Percentiles rank a stretch among this genome's conserved stretches.
Evolutionary conservation across 805 yeast genomes (phyloP).

Genomic region (Metschnikowia koreensis): DNA sequence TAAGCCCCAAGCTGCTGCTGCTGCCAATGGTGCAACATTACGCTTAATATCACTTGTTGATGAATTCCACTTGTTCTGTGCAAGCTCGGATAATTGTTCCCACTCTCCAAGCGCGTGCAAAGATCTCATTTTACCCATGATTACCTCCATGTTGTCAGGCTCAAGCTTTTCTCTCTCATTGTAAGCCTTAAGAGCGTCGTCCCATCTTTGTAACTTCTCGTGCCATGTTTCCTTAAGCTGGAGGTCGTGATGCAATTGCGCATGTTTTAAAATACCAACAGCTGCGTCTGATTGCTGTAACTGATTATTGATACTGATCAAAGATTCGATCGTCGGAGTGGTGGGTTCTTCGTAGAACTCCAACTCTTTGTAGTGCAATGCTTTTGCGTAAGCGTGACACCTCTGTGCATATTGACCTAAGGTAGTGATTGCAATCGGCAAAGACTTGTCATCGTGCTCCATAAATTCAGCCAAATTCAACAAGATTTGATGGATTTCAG

Average conservation of each 20-base stretch:
- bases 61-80: constrained; percentile 79
- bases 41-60: constrained; percentile 72
- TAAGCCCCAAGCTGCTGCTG: constrained; percentile 98
- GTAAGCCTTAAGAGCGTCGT: constrained; percentile 91
- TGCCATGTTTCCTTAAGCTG: constrained; percentile 97
- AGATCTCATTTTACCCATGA: constrained; percentile 98
- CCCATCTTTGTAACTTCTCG: constrained; percentile 96
- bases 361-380: constrained; percentile 90
- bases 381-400: constrained; percentile 97
- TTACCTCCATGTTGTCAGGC: constrained; percentile 76
- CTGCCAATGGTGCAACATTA: constrained; percentile 93
- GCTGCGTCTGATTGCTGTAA: constrained; percentile 97
- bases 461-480: constrained; percentile 90
- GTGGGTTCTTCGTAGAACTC: constrained; percentile 94
- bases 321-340: constrained; percentile 85
- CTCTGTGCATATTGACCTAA: constrained; percentile 90
- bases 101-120: constrained; percentile 98
- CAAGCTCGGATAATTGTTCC: constrained; percentile 86
- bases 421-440: constrained; percentile 87
- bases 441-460: constrained; percentile 95
- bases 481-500: constrained; percentile 89
- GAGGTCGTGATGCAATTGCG: constrained; percentile 84
- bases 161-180: constrained; percentile 66
- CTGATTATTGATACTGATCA: constrained; percentile 90
- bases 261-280: constrained; percentile 91